Evolutionary conservation across 306 rosid genomes (phyloP), one percentile per base, ranked within the genome.

Genomic region (Castanospermum australe): DNA sequence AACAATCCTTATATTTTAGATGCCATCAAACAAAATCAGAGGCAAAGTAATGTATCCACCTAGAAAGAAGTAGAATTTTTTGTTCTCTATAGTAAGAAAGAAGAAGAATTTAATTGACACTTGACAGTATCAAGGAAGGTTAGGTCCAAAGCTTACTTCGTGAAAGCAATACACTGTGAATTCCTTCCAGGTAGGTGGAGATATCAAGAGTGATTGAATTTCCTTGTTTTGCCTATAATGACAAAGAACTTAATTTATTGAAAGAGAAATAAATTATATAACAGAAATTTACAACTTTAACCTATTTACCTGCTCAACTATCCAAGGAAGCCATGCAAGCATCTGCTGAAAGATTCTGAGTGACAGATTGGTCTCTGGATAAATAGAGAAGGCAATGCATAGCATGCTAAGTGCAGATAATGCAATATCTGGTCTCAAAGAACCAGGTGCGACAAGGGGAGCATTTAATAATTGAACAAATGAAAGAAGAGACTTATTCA

Each of bases 291-390:
- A 79, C 77, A 78, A 73, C 25, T 21, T 8, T 77, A 86, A 74
- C 82, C 71, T 41, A 51, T 59, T 73, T 87, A 95, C 99, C 98
- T 91, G 92, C 73, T 90, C 87, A 50, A 74, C 85, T 85, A 91
- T 84, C 97, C 92, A 86, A 68, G 98, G 95, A 67, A 95, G 89
- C 97, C 97, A 92, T 68, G 96, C 79, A 61, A 76, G 78, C 95
- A 91, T 95, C 87, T 91, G 91, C 86, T 84, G 85, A 80, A 88
- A 88, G 64, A 92, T 87, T 79, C 60, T 80, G 75, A 71, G 54
- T 52, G 93, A 90, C 71, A 91, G 50, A 77, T 82, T 64, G 45
- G 89, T 91, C 83, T 89, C 92, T 68, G 98, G 94, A 85, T 82
- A 81, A 54, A 84, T 80, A 82, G 89, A 89, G 81, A 95, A 86